Evolutionary conservation across 1,284 basidiomycete species (phyloP), one percentile per base, ranked within the genome.

Genomic region (Meira miltonrushii): DNA sequence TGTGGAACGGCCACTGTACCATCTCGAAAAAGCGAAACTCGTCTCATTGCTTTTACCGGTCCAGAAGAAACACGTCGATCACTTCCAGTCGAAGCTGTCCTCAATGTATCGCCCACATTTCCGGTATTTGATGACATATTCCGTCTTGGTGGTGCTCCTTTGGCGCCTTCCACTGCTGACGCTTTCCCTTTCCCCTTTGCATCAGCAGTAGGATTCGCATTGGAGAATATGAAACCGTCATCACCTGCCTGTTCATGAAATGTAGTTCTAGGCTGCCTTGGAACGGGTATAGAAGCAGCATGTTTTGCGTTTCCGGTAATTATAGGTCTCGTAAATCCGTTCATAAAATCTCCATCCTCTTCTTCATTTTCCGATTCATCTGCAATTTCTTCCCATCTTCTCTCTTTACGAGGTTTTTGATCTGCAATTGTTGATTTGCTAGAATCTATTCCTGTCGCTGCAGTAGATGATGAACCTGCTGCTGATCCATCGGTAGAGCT

Each of bases 1-100:
- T 53, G 50, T 13, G 50, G 50, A 53, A 33, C 23, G 13, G 50
- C 50, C 15, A 28, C 21, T 39, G 50, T 23, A 12, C 50, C 50
- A 53, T 41, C 23, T 39, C 21, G 23, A n/a, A 53, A 13, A 13
- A 41, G 37, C 2, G 50, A 53, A n/a, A 53, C 50, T 15, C 50
- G 23, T 38, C 50, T 17, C 5, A 19, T 38, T 38, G 50, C 37
- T 23, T 53, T 53, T 7, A 25, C 46, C 12, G 37, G 11, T 23
- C 50, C 50, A 4, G 39, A 39, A 50, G 48, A 50, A 3, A 33
- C 23, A 13, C 28, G 17, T 39, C 50, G 17, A 17, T 19, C 50
- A 38, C 5, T 48, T 15, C 17, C n/a, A 48, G 7, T 12, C 17
- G 13, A 17, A 21, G 12, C 46, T 48, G 17, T n/a, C 12, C 21